These are phyloP conservation scores for Nemania sp. DNA, from an alignment of 2,329 filamentous ascomycete species.

Conservation along the genomic window DNA sequence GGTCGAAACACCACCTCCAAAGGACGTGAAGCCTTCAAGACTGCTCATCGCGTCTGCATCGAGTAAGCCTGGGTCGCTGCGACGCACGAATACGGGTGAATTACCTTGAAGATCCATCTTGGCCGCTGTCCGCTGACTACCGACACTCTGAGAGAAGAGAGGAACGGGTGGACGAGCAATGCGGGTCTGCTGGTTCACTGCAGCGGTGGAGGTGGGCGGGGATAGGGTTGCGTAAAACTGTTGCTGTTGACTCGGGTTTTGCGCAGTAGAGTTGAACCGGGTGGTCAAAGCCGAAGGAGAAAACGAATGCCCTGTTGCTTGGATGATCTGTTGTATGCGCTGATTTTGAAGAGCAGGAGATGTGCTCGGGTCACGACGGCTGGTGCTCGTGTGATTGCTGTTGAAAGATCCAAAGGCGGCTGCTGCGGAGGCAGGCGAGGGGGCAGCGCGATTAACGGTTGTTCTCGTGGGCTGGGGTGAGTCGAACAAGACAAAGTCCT, in stretches of 20 bases:
- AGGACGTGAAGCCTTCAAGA: constrained; percentile 62
- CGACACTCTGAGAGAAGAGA: constrained; percentile 66
- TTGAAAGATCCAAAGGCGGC: constrained; percentile 44
- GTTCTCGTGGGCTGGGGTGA: constrained; percentile 48
- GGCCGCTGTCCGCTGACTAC: constrained; percentile 50
- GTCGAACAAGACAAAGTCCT: constrained; percentile 81
- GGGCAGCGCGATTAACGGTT: constrained; percentile 50
- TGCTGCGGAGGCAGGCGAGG: constrained; percentile 52
- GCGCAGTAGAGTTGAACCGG: constrained; percentile 59
- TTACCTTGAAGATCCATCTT: constrained; percentile 65
- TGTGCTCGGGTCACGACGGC: constrained; percentile 52
- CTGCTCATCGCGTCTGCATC: constrained; percentile 58
- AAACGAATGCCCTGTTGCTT: constrained; percentile 59
- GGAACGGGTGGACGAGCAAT: constrained; percentile 70
- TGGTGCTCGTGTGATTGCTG: constrained; percentile 40
- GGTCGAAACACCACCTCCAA: constrained; percentile 55
- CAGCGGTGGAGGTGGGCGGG: constrained; percentile 63
- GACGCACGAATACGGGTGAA: constrained; percentile 22
- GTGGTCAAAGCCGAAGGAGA: constrained; percentile 59
- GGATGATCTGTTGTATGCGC: constrained; percentile 62
- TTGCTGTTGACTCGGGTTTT: constrained; percentile 49
- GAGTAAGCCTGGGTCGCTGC: constrained; percentile 40
- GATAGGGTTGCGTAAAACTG: constrained; percentile 69
- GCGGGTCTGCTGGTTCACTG: constrained; percentile 59
- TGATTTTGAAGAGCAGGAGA: constrained; percentile 58